These are phyloP conservation scores for Rosa multiflora DNA, from an alignment of 306 rosid genomes.

Conservation along the genomic window DNA sequence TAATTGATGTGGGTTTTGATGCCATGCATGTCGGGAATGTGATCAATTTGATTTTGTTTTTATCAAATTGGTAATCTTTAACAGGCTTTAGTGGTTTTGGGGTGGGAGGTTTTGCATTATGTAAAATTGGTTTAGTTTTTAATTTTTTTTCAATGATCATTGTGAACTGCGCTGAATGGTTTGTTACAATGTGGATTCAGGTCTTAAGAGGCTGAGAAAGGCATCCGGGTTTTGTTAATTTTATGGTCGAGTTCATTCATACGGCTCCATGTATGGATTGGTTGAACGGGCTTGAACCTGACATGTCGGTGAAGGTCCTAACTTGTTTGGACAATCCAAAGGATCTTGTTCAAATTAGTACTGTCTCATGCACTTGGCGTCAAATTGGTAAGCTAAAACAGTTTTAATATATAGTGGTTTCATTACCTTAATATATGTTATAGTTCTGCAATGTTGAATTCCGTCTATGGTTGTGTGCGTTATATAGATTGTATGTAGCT, in stretches of 20 bases:
- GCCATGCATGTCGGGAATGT: neutral
- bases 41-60: conserved; percentile 5
- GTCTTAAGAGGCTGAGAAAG: conserved; percentile 35
- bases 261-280: conserved; percentile 54
- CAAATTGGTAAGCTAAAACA: conserved; percentile 54
- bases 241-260: conserved; percentile 4
- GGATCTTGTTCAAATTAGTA: conserved; percentile 53
- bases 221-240: conserved; percentile 25
- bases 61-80: neutral
- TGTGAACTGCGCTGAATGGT: conserved; percentile 1
- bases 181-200: conserved; percentile 28
- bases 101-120: neutral
- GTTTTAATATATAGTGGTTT: neutral
- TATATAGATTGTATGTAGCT: neutral
- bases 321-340: conserved; percentile 59
- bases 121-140: no score
- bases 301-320: conserved; percentile 47
- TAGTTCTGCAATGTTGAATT: neutral
- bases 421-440: neutral
- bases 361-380: conserved; percentile 69
- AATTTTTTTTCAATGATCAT: neutral
- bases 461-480: neutral
- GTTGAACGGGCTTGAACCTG: conserved; percentile 48
- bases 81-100: no score
- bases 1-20: conserved; percentile 5